phyloP scores from a whole-genome alignment of 225 moss, liverwort and hornwort species.

The Antitrichia curtipendula region DNA sequence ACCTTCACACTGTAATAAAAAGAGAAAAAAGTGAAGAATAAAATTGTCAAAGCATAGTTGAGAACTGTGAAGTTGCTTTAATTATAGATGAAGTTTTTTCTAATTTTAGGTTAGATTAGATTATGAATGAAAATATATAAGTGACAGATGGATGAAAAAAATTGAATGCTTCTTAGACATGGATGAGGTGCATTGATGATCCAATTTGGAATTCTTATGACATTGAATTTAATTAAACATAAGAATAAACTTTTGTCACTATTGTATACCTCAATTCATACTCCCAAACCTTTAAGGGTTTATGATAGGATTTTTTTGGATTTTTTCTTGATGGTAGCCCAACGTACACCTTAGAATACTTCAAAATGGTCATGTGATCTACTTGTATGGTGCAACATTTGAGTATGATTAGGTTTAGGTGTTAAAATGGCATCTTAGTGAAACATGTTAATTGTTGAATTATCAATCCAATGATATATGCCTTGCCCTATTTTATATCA shows the following conservation, averaged over 20 bases:
- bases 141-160: not conserved
- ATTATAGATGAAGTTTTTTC: not conserved
- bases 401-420: not conserved
- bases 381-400: not conserved
- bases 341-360: no score
- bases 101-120: no score
- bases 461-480: not conserved
- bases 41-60: not conserved
- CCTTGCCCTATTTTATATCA: not conserved
- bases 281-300: no score
- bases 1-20: no score
- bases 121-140: not conserved
- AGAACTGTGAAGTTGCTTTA: not conserved
- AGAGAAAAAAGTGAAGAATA: accelerated
- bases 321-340: no score
- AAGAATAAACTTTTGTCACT: no score
- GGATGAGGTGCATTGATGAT: no score
- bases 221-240: no score
- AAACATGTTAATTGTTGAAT: not conserved
- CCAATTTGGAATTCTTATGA: no score
- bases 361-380: not conserved
- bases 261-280: no score
- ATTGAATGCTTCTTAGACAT: no score
- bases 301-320: no score
- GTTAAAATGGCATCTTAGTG: not conserved